Evolutionary conservation across 2,329 filamentous ascomycete species (phyloP), one percentile per base, ranked within the genome.

Genomic region (Mollisia scopiformis): DNA sequence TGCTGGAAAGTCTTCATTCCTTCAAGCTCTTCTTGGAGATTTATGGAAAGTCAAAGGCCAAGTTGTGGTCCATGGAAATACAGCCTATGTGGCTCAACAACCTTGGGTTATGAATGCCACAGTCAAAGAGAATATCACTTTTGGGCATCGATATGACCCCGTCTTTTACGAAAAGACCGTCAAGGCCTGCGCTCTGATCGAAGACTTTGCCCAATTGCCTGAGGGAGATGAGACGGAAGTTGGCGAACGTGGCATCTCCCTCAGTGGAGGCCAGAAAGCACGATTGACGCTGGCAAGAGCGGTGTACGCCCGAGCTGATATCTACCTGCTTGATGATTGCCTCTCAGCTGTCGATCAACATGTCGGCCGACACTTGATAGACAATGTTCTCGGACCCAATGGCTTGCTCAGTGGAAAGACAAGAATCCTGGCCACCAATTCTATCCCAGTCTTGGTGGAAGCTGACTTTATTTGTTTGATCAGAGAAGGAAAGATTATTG

Each of bases 101-200:
- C 82, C 93, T 21, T 99, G 96, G 95, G 91, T 99, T 55, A 94
- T 98, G 88, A 99, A 99, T 73, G 95, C 95, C 8, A 96, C 91
- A 30, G 93, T 99, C 59, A 92, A 93, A 70, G 95, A 99, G 73
- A 99, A 99, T 73, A 97, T 99, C 68, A 83, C 97, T 4, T 99
- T 99, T 72, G 95, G 95, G 1, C 93, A 99, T 77, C 88, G 92
- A 50, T 97, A 91, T 81, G 94, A 99, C 75, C 88, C 93, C 5
- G 84, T 89, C 30, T 99, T 99, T 76, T 99, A 99, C 77, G 92
- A 98, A 58, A 88, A 91, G 71, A 97, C 94, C 0, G 83, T 99
- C 54, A 88, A 92, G 73, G 94, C 95, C 41, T 99, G 96, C 74
- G 95, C 95, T 49, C 81, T 99, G 33, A 73, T 89, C 6, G 93